These are phyloP conservation scores for Isabelozyma pseudorhagii DNA, from an alignment of 805 yeast species.

Conservation along the genomic window DNA sequence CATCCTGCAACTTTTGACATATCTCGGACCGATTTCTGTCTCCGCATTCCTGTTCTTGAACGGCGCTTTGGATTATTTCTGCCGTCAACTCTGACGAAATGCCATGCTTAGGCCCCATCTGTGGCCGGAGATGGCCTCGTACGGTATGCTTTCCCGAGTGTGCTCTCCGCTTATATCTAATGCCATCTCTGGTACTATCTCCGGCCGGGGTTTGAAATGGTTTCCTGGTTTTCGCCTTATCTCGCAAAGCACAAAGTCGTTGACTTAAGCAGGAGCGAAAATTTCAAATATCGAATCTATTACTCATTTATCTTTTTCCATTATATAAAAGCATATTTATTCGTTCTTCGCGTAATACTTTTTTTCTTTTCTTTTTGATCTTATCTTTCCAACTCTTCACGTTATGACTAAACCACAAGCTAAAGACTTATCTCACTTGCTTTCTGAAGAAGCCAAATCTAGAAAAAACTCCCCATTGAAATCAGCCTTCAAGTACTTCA, in stretches of 20 bases:
- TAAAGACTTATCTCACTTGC: conserved; percentile 70
- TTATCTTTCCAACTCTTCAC: not conserved
- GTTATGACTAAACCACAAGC: conserved; percentile 34
- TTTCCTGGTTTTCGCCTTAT: no score
- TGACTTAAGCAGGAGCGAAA: not conserved
- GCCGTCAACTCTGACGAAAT: no score
- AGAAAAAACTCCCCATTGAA: conserved; percentile 82
- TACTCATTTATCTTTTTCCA: not conserved
- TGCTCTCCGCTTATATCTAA: no score
- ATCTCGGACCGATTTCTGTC: no score
- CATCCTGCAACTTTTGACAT: no score
- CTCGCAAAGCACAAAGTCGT: not conserved
- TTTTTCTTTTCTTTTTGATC: not conserved
- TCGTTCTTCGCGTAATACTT: not conserved
- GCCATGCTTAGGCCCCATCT: no score
- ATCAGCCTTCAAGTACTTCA: conserved; percentile 73
- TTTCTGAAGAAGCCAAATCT: conserved; percentile 73
- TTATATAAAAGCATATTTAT: not conserved
- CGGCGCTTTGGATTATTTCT: no score
- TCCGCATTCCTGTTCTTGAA: no score
- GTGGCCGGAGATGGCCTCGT: no score
- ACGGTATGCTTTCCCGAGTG: no score
- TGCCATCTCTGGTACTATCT: no score
- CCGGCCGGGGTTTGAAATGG: no score
- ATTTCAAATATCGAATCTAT: not conserved